phyloP scores from a whole-genome alignment of 495 filamentous ascomycete species.

The Penicillium cosmopolitanum region DNA sequence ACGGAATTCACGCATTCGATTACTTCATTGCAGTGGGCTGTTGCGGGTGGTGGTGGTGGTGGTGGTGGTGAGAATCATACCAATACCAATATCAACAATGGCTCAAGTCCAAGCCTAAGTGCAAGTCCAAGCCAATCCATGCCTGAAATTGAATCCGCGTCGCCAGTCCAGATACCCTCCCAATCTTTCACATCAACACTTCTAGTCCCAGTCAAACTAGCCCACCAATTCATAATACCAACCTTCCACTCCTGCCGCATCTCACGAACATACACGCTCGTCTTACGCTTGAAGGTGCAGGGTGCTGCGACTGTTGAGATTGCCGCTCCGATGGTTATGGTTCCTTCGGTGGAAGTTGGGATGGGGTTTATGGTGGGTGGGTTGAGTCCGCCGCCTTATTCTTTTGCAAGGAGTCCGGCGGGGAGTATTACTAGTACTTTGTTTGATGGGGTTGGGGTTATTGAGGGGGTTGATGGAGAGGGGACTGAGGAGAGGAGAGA shows the following conservation, averaged over 20 bases:
- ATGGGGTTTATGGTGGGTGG: no score
- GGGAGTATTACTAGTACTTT: neutral
- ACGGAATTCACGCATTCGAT: conserved; percentile 1
- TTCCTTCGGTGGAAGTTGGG: neutral
- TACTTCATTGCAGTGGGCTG: neutral
- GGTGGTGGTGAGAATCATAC: neutral
- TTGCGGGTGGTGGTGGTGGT: no score
- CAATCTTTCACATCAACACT: neutral
- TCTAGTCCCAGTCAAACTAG: neutral
- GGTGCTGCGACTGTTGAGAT: neutral
- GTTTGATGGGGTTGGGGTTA: neutral
- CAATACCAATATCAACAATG: no score
- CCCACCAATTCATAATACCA: neutral
- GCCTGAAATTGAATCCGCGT: neutral
- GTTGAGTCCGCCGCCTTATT: neutral
- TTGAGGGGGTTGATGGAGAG: no score
- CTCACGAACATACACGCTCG: neutral
- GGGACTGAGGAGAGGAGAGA: no score
- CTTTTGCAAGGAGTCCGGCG: neutral
- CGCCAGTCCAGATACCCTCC: neutral
- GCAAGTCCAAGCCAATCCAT: neutral
- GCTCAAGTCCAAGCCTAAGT: neutral
- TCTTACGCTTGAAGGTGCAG: neutral
- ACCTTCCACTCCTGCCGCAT: neutral
- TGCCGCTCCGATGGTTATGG: neutral